Percentiles rank a stretch among this genome's conserved stretches.
These are phyloP conservation scores for Aspergillus ibericus DNA, from an alignment of 2,329 filamentous ascomycete genomes.

Conservation along the genomic window DNA sequence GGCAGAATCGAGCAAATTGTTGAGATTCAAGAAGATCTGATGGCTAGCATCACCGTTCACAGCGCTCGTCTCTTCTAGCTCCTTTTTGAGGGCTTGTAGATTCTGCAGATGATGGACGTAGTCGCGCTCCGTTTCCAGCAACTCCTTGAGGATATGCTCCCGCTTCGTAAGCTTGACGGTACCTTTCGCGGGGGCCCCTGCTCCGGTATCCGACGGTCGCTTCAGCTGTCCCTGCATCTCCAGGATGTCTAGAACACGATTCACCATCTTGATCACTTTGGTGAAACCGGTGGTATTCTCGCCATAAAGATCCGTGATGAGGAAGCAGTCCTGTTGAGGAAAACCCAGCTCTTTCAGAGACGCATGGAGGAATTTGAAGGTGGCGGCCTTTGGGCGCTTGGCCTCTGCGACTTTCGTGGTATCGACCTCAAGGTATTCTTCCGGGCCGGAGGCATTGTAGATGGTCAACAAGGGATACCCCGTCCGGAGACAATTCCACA, in stretches of 20 bases:
- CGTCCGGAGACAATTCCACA: constrained; percentile 83
- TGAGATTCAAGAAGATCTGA: constrained; percentile 95
- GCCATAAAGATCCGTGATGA: constrained; percentile 86
- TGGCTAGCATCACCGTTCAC: constrained; percentile 88
- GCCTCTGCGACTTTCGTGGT: constrained; percentile 63
- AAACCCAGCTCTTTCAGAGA: constrained; percentile 82
- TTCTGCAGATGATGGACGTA: constrained; percentile 98
- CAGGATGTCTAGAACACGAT: constrained; percentile 83
- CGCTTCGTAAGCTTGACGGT: constrained; percentile 66
- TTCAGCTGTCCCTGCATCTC: constrained; percentile 75
- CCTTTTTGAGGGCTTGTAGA: constrained; percentile 85
- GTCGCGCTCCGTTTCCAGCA: constrained; percentile 93
- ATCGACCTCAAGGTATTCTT: constrained; percentile 67
- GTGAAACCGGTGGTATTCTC: constrained; percentile 97
- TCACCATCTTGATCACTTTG: constrained; percentile 93
- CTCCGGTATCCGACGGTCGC: constrained; percentile 55
- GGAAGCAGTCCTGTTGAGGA: constrained; percentile 79
- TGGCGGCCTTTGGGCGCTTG: constrained; percentile 80
- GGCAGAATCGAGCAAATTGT: constrained; percentile 92
- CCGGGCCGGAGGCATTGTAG: constrained; percentile 80
- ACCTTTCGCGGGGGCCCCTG: constrained; percentile 46
- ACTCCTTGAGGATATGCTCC: constrained; percentile 85
- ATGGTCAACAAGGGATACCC: constrained; percentile 84
- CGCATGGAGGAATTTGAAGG: constrained; percentile 89
- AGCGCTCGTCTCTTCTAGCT: constrained; percentile 81